Evolutionary conservation across 257 asterid genomes (phyloP), one percentile per base, ranked within the genome.

Genomic region (Paraleonurus japonicus): DNA sequence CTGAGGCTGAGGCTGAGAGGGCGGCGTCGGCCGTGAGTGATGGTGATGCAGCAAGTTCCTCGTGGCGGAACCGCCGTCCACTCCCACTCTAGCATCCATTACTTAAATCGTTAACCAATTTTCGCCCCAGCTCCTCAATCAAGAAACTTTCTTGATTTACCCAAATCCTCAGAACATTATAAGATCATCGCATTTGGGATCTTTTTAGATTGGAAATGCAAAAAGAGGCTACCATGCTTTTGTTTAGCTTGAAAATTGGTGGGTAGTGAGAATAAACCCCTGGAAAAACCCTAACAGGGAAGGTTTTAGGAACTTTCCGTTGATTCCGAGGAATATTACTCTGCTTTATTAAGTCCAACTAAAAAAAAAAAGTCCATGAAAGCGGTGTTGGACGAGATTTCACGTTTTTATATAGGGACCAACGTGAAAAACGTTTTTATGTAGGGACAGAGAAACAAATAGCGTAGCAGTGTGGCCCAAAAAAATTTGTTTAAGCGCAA

Each of bases 31-130:
- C 78, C 81, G 86, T 5, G 87, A 45, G 55, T 77, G 84, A 59
- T 81, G 85, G 55, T 75, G 82, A 0, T 81, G 90, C 4, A 92
- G 74, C 58, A 88, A 78, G 75, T 85, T 82, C 85, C 92, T 79
- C 35, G 89, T 61, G 58, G 85, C 81, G 5, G 96, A 85, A 41
- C 98, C 85, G 41, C 95, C 89, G 69, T 90, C 96, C 12, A 88
- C 96, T 13, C 93, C 96, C 7, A 92, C 96, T 77, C 93, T 81
- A 69, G 98, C 96, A 72, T 90, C 97, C 97, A 92, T 92, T 20
- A 23, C 66, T 9, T 28, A 20, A 51, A 22, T 19, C 28, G 60
- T n/a, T 66, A 48, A 67, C 58, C 48, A 58, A 69, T 39, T 67
- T 13, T 4, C 48, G 54, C 7, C 37, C n/a, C 37, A 71, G 16